A percentile compares a stretch with the other conserved stretches of the same genome.
Evolutionary conservation across 1,139 yeast genomes (phyloP).

Genomic region (Hemisphaericaspora lyxosophila): DNA sequence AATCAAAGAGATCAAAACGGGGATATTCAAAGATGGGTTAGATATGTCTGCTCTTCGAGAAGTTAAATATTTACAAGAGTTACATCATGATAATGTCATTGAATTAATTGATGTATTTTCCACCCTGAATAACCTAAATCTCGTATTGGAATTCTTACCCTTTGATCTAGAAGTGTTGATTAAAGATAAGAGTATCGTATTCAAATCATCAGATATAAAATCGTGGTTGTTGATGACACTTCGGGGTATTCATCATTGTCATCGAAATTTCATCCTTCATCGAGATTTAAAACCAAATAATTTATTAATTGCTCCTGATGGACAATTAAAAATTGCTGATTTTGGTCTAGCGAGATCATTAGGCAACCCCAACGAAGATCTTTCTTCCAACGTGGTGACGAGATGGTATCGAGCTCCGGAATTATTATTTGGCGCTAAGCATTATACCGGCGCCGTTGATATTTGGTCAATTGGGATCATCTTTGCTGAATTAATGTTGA

Average conservation of each 20-base stretch:
- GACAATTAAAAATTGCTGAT: conserved; percentile 91
- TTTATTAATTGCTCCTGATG: conserved; percentile 78
- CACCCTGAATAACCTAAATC: conserved; percentile 66
- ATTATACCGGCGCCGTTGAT: conserved; percentile 86
- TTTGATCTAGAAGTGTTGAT: conserved; percentile 88
- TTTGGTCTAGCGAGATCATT: conserved; percentile 90
- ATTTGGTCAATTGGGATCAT: conserved; percentile 94
- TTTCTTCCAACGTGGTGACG: conserved; percentile 93
- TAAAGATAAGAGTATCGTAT: conserved; percentile 73
- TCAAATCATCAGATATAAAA: conserved; percentile 85
- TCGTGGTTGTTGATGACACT: conserved; percentile 93
- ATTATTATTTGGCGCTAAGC: conserved; percentile 80
- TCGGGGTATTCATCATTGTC: conserved; percentile 94
- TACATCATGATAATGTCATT: conserved; percentile 79
- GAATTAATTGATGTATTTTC: conserved; percentile 86
- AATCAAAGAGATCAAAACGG: conserved; percentile 92
- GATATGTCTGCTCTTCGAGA: conserved; percentile 98
- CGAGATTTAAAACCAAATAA: conserved; percentile 87
- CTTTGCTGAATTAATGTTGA: conserved; percentile 93
- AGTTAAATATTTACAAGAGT: conserved; percentile 87
- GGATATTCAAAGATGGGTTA: conserved; percentile 90
- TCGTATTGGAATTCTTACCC: conserved; percentile 89
- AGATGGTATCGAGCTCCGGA: conserved; percentile 98
- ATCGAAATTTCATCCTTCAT: conserved; percentile 83
- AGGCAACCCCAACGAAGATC: conserved; percentile 73